Base-by-base conservation (phyloP, 1,284 basidiomycete species). In the Grifola frondosa region DNA sequence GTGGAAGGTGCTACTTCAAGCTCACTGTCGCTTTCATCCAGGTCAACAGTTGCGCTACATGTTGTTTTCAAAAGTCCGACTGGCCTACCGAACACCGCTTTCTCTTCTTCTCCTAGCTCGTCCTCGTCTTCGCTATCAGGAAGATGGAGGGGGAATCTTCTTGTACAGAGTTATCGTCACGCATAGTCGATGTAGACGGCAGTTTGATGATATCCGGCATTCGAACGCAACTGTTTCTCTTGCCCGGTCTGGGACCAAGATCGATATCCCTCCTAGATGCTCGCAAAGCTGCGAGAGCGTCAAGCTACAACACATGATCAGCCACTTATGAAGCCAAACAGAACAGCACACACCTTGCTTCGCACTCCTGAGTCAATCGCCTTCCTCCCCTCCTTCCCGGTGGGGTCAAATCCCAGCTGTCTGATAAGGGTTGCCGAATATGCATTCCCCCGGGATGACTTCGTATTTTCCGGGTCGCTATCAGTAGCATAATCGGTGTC, bases 401-500 rank as follows among this genome's bases (percentile, higher is more conserved):
- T 77, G 19, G 87, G 87, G 63, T 90, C 84, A 46, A 89, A 90
- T 1, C 87, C 87, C 11, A 90, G 68, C 8, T 74, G 69, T 53
- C 81, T 81, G 57, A 90, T 78, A 22, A 84, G 60, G 32, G 69
- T 66, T 1, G 82, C 81, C 26, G 82, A 80, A 60, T 84, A 88
- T 3, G 75, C 72, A 34, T 67, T 71, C 61, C 73, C 77, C 29
- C 44, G 51, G 24, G 49, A 39, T 39, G 58, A 50, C 23, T 49
- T 44, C 6, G 40, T 34, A 6, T 42, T 49, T 8, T 48, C 46
- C 13, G 41, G 31, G 31, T 26, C 16, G 17, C 32, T 28, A 28
- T 19, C 41, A 15, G 42, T 46, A 37, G 40, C 42, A 10, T 37
- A 39, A 30, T 42, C 41, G 12, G 40, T 53, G 48, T 54, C 53